Evolutionary conservation across 2,329 filamentous ascomycete genomes (phyloP), one percentile per base, ranked within the genome.

Genomic region (Gremmenia infestans): DNA sequence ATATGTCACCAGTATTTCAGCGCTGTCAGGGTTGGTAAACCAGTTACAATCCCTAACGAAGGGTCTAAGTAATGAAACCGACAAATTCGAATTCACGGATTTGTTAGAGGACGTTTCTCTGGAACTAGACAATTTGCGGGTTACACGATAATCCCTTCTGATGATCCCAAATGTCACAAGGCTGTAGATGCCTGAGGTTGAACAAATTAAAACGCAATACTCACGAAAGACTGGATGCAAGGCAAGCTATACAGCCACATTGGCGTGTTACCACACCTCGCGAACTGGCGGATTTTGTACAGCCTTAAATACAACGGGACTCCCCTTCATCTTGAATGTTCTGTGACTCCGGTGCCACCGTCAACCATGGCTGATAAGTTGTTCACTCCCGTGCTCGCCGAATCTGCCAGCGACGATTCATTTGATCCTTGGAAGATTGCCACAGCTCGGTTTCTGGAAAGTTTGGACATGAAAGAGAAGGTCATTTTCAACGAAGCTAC

Each of bases 1-100:
- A 17, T 82, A 82, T 59, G 65, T 69, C 2, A 76, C 81, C 58
- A 81, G 80, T n/a, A 74, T 75, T 15, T 66, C 68, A 48, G 79
- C 80, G 6, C 70, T 86, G 12, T 61, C 72, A 8, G 78, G 80
- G 3, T 72, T 83, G 50, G 76, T 75, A 4, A 64, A 62, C 32
- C 75, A 75, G 61, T 56, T 83, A 60, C 69, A 65, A 40, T 56
- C 50, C 12, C 53, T 58, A 8, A 56, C 67, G 5, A 58, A 59
- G 23, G 32, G 46, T 0, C 52, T 68, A 36, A 55, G 57, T 9
- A 60, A 65, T 52, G 50, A 56, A n/a, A 56, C 72, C 2, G 68
- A 67, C 3, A 61, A 58, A 2, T 58, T 68, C 17, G 66, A 71
- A 11, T 69, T 81, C 45, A 61, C 65, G 37, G 75, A 76, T 52